Base-by-base conservation (phyloP, 805 yeast genomes). In the Metschnikowia dekortorum region DNA sequence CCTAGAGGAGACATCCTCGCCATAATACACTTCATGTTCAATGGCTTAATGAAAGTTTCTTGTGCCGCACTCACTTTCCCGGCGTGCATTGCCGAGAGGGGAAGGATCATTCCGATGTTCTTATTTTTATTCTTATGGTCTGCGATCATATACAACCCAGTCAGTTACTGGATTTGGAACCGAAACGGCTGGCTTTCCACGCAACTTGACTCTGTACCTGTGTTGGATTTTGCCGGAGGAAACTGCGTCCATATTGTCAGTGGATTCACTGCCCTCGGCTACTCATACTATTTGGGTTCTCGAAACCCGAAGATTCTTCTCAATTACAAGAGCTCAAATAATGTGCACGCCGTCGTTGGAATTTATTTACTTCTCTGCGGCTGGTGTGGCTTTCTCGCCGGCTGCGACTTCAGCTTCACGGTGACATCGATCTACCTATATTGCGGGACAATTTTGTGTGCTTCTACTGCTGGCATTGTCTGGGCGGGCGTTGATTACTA, bases 141-240 rank as follows among this genome's bases (percentile, higher is more conserved):
- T 1, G 54, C 60, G 11, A 65, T 71, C 22, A 66, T 73, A 14
- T 73, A 72, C 51, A 71, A 71, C 48, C 78, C 78, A 1, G 73
- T 73, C 3, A 69, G 70, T 2, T 73, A 72, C 53, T 73, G 78
- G 78, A 67, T 70, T 52, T 73, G 78, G 78, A 73, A 72, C 53
- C 48, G 55, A 22, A 62, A 70, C 44, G 78, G 78, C 8, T 73
- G 77, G 77, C 62, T 73, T 4, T 69, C 74, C 0, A 58, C 66
- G 0, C 71, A 71, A 48, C 57, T 62, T 14, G 51, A 55, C 13
- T 59, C 51, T 32, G 52, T 69, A 3, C 76, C 76, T 0, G 77
- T 72, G 3, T 58, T 72, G 9, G 78, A 73, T 54, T 73, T 73
- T 61, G 77, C 78, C 6, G 78, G 78, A 9, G 78, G 77, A 9